Base-by-base conservation (phyloP, 139 green algal species). In the Axilococcus clingmanii region DNA sequence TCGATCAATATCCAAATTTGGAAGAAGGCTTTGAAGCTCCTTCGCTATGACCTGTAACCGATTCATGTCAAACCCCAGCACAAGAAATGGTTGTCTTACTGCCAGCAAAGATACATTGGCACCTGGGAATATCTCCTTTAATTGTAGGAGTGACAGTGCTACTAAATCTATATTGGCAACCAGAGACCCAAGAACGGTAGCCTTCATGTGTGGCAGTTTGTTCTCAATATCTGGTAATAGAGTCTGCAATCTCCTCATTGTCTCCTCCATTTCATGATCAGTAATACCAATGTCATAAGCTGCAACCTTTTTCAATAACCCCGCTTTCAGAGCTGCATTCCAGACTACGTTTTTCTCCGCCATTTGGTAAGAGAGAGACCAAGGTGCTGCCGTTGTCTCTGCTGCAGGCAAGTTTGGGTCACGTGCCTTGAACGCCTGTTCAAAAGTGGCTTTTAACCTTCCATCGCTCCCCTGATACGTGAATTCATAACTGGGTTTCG, bases 321-420 rank as follows among this genome's bases (percentile, higher is more conserved):
- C 67, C 2, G 66, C 9, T 14, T 85, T 86, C 3, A 88, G 53
- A 40, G 77, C 71, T 23, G 88, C 74, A 27, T 71, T 80, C 76
- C 76, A 91, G 32, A 79, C 48, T 3, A 84, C 17, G 42, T 82
- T 79, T 16, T 68, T 57, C 49, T 89, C 81, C 35, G 59, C 78
- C 57, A 81, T 74, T 52, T 85, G 69, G 74, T 72, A 55, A 29
- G 67, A 55, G 23, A 87, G 32, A 5, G 53, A 34, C 71, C 71
- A 80, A 0, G 71, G 75, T 2, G 63, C 48, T 25, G 54, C 9
- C 7, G 9, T 29, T 30, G 16, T 23, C 11, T 7, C 23, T 14
- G 17, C 12, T 3, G 9, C n/a, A n/a, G n/a, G n/a, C n/a, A n/a
- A n/a, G n/a, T 34, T 8, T 38, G 15, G 14, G 19, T 19, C 41